phyloP scores from a whole-genome alignment of 257 asterid species.

The Petunia secreta region DNA sequence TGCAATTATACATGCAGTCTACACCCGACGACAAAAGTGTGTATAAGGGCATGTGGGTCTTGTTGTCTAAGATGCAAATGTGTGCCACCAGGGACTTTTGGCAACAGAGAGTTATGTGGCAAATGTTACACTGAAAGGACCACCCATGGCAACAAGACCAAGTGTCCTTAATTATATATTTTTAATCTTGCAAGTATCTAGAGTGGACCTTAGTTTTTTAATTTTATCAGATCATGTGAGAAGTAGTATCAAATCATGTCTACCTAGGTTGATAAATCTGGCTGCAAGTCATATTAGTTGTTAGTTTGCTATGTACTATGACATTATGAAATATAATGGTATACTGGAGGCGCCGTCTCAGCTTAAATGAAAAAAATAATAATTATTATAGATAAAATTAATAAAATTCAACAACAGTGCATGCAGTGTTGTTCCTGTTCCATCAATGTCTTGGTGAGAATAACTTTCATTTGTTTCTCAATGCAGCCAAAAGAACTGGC shows the following conservation, averaged over 20 bases:
- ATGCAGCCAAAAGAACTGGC: constrained; percentile 91
- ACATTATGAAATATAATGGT: not conserved
- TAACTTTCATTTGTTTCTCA: constrained; percentile 28
- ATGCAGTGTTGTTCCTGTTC: not conserved
- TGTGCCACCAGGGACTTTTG: constrained; percentile 75
- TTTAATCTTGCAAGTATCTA: not conserved
- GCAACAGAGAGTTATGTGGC: constrained; percentile 64
- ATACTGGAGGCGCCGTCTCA: not conserved
- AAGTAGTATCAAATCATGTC: not conserved
- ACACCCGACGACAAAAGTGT: constrained; percentile 56
- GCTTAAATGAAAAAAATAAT: no score
- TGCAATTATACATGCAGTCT: constrained; percentile 60
- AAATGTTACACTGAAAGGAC: constrained; percentile 64
- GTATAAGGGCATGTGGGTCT: constrained; percentile 63
- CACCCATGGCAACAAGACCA: constrained; percentile 57
- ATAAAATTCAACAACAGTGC: not conserved
- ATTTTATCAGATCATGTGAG: not conserved
- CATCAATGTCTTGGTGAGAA: not conserved
- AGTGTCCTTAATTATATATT: constrained; percentile 49
- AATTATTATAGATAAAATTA: not conserved
- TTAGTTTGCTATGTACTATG: not conserved
- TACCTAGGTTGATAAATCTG: not conserved
- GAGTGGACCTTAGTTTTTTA: not conserved
- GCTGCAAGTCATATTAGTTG: not conserved
- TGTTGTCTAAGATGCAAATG: constrained; percentile 67